Base-by-base conservation (phyloP, 1,284 basidiomycete species). In the Cronartium quercuum region DNA sequence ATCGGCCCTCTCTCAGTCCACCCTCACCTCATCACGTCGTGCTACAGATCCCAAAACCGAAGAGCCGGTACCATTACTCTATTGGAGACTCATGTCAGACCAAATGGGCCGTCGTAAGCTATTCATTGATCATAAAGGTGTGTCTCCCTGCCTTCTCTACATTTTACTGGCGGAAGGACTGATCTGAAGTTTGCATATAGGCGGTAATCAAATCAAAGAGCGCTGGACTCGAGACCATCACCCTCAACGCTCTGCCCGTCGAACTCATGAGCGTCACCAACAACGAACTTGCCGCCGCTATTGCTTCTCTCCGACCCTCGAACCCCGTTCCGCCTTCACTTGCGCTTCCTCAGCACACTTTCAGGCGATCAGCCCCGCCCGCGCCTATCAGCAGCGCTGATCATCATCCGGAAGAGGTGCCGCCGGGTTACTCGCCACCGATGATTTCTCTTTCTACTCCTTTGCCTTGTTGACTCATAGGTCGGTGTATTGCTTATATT, bases 1-100 rank as follows among this genome's bases (percentile, higher is more conserved):
- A n/a, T 57, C 6, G 34, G 41, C 37, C 44, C 2, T 35, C 47
- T 55, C 42, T 10, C 38, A 51, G 15, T 68, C 29, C 13, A 41
- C 2, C 34, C 13, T 34, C 37, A 21, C 1, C 37, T 29, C 1
- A 29, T 4, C 18, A 57, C 29, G 51, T 68, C 37, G 40, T 38
- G 12, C 34, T 68, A 24, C 51, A 57, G 29, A 61, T 69, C 44
- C 68, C 68, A 3, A 58, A 44, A 15, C 40, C 58, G 13, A 69
- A 69, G 42, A 61, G 57, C n/a, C 55, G 42, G 24, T 69, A 57
- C 10, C 68, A 69, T 42, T 69, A 69, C 41, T 69, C 68, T 4
- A 69, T 69, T 37, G 68, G 68, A 5, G 68, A 69, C 15, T 58
- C 68, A 1, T 69, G 55, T 42, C 57, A 69, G 34, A 69, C 68